Evolutionary conservation across 805 yeast species (phyloP).

Genomic region (Saturnispora besseyi): DNA sequence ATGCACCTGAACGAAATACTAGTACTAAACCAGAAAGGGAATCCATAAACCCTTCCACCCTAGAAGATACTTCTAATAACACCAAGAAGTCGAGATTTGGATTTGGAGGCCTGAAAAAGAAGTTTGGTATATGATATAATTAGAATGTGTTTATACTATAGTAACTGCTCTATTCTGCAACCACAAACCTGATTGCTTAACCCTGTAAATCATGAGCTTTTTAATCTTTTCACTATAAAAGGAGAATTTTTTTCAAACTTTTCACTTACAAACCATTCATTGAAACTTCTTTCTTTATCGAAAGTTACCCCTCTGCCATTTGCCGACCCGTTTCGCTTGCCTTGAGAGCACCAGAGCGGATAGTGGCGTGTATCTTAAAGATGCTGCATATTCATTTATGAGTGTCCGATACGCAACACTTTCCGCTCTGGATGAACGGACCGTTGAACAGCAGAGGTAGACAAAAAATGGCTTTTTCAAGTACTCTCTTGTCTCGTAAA

Average conservation of each 20-base stretch:
- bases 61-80: background rate
- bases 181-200: background rate
- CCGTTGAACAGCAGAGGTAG: constrained; percentile 8
- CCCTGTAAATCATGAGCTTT: constrained; percentile 1
- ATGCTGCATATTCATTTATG: constrained; percentile 14
- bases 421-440: background rate
- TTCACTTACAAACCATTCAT: background rate
- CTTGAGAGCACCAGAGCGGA: background rate
- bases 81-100: constrained; percentile 6
- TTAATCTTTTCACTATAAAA: background rate
- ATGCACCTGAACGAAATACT: background rate
- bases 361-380: background rate
- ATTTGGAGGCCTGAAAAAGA: constrained; percentile 10
- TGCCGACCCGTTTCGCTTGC: background rate
- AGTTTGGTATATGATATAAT: constrained; percentile 1
- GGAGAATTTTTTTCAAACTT: background rate
- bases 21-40: background rate
- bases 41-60: background rate
- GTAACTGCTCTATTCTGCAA: background rate
- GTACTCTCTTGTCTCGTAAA: background rate
- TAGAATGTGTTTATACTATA: background rate
- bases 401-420: background rate
- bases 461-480: constrained; percentile 4
- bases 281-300: constrained; percentile 9
- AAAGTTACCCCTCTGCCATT: constrained; percentile 13